Evolutionary conservation across 345 rosid genomes (phyloP).

Genomic region (Clarkia xantiana): DNA sequence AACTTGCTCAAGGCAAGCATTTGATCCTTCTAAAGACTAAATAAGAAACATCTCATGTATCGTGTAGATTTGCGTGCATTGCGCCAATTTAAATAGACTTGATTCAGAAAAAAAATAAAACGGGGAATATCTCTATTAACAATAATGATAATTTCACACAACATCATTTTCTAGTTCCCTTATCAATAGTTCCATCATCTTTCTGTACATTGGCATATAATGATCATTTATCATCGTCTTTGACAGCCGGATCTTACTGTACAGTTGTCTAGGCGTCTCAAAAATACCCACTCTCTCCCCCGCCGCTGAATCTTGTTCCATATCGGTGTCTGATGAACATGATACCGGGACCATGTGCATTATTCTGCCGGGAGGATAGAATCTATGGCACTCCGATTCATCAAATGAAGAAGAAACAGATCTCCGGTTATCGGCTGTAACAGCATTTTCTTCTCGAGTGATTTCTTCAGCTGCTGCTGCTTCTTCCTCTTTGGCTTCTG

Average conservation of each 20-base stretch:
- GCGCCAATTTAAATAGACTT: no score
- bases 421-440: constrained; percentile 22
- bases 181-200: constrained; percentile 72
- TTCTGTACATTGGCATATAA: constrained; percentile 90
- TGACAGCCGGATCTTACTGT: constrained; percentile 78
- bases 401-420: constrained; percentile 32
- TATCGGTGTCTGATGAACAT: constrained; percentile 9
- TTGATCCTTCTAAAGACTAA: no score
- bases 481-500: constrained; percentile 52
- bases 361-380: constrained; percentile 82
- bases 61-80: no score
- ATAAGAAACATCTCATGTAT: no score
- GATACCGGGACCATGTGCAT: constrained; percentile 59
- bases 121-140: no score
- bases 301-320: no score
- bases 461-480: constrained; percentile 69
- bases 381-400: constrained; percentile 44
- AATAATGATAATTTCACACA: constrained; percentile 1
- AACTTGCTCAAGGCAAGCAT: no score
- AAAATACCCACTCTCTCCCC: constrained; percentile 41
- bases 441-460: constrained; percentile 46
- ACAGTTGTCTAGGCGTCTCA: constrained; percentile 77
- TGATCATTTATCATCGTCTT: constrained; percentile 92
- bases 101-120: no score
- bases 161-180: constrained; percentile 38